phyloP scores from a whole-genome alignment of 148 eudicot species.

The Spergularia bocconei region DNA sequence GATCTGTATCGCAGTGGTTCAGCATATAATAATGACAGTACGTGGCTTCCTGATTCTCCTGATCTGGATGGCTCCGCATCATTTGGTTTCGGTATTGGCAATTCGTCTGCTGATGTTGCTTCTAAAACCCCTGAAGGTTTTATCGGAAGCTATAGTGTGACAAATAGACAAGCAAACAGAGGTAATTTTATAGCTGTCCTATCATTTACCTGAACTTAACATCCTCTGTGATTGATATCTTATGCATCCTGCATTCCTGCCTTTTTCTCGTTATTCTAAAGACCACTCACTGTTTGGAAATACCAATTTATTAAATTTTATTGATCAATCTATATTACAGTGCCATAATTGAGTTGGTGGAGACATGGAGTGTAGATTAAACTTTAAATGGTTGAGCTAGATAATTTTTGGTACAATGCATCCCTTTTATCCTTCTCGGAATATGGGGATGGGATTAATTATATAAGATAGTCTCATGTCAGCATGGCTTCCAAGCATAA shows the following conservation, averaged over 20 bases:
- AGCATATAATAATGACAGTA: constrained; percentile 51
- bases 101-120: constrained; percentile 40
- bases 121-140: constrained; percentile 58
- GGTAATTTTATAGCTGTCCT: constrained; percentile 37
- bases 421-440: no score
- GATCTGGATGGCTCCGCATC: constrained; percentile 61
- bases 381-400: neutral
- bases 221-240: neutral
- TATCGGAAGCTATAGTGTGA: constrained; percentile 53
- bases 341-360: neutral
- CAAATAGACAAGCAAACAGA: constrained; percentile 69
- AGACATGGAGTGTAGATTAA: neutral
- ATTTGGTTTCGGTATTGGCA: constrained; percentile 61
- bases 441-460: no score
- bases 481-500: no score
- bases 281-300: neutral
- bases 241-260: neutral
- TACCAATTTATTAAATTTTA: neutral
- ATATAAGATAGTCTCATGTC: no score
- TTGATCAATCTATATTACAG: neutral
- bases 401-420: neutral
- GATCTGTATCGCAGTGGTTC: constrained; percentile 50
- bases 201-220: neutral
- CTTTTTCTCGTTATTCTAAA: neutral
- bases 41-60: constrained; percentile 62